Conservation (phyloP, 2,329 filamentous ascomycete species). For the Clarireedia homoeocarpa region DNA sequence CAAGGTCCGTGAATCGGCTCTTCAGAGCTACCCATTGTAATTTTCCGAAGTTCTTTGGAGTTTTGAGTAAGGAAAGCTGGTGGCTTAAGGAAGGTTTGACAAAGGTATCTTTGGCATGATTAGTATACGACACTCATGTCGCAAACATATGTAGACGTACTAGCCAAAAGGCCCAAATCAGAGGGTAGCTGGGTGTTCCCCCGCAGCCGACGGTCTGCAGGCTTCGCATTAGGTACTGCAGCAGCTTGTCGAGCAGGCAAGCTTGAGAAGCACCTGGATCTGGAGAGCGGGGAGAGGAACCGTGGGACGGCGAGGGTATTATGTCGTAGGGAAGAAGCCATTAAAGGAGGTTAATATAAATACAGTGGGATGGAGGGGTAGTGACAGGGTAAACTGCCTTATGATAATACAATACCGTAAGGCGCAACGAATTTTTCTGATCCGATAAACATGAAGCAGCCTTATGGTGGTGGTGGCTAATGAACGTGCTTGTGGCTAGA, state of each 20-base stretch:
- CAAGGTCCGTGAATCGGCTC: conserved; percentile 18
- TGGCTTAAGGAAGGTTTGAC: conserved; percentile 28
- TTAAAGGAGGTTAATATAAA: conserved; percentile 2
- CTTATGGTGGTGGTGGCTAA: background rate
- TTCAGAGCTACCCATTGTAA: conserved; percentile 25
- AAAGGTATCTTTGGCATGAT: conserved; percentile 28
- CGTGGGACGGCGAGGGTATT: conserved; percentile 15
- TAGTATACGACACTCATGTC: background rate
- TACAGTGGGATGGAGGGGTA: background rate
- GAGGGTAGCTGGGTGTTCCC: background rate
- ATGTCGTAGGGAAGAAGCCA: conserved; percentile 22
- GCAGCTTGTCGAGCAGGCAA: conserved; percentile 8
- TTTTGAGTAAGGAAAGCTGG: conserved; percentile 25
- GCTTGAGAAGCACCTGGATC: conserved; percentile 21
- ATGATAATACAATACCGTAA: background rate
- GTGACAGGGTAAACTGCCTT: background rate
- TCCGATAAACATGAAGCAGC: background rate
- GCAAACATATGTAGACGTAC: conserved; percentile 13
- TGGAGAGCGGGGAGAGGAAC: conserved; percentile 6
- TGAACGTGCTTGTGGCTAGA: background rate
- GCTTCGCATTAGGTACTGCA: background rate
- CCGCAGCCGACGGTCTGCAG: background rate
- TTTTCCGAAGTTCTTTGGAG: conserved; percentile 19
- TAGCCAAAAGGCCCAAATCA: conserved; percentile 22
- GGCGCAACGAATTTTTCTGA: background rate